Conservation (phyloP, 2,329 filamentous ascomycete genomes). For the Ophiocordyceps sinensis region DNA sequence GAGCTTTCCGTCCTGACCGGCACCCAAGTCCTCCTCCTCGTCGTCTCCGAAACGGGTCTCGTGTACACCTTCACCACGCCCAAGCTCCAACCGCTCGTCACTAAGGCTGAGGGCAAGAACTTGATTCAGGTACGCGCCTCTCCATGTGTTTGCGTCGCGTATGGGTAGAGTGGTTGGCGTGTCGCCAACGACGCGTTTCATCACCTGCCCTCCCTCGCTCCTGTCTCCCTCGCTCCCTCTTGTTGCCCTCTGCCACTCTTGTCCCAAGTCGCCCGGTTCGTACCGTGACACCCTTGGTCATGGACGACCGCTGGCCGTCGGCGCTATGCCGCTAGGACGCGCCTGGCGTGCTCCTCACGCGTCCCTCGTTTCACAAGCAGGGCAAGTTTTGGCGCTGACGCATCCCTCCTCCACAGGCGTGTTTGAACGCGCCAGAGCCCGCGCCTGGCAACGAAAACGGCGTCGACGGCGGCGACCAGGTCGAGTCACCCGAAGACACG, state of each 20-base stretch:
- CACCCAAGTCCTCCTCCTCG: slow-evolving; percentile 89
- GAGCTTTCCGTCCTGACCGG: slow-evolving; percentile 94
- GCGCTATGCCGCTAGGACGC: neutral
- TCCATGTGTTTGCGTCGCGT: slow-evolving; percentile 1
- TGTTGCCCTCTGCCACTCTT: neutral
- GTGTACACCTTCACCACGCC: slow-evolving; percentile 98
- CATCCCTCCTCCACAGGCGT: slow-evolving; percentile 49
- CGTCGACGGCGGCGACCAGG: slow-evolving; percentile 59
- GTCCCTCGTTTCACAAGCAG: no score
- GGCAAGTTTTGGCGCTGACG: slow-evolving; percentile 4
- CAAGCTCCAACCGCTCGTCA: slow-evolving; percentile 94
- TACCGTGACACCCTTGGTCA: neutral
- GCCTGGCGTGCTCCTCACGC: no score
- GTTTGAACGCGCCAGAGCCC: slow-evolving; percentile 90
- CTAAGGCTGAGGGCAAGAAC: slow-evolving; percentile 98
- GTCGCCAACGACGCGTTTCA: neutral
- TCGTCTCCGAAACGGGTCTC: slow-evolving; percentile 92
- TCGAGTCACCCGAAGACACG: slow-evolving; percentile 87
- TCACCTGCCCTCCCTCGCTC: neutral
- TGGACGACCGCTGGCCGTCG: neutral
- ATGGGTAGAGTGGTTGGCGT: neutral
- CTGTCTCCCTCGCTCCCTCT: neutral
- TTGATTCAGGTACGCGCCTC: slow-evolving; percentile 70
- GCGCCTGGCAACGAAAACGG: slow-evolving; percentile 67
- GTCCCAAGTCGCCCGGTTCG: neutral